A percentile compares a stretch with the other conserved stretches of the same genome.
Conservation (phyloP, 2,329 filamentous ascomycete species). For the Pezicula carpinea region DNA sequence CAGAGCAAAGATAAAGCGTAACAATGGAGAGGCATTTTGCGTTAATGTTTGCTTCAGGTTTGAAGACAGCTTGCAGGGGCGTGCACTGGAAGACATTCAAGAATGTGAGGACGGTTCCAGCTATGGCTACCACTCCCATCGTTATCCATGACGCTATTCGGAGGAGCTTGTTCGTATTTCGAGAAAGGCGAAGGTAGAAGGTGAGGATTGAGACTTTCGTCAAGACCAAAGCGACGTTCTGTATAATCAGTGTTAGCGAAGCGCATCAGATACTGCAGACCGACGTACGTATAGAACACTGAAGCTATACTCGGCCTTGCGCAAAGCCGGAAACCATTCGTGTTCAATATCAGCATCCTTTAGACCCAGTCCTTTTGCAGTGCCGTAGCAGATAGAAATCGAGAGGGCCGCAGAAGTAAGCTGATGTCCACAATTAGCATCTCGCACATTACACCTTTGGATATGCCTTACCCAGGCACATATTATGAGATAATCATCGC, state of each 20-base stretch:
- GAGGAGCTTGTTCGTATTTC: slow-evolving; percentile 70
- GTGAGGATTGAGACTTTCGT: slow-evolving; percentile 90
- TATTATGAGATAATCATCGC: slow-evolving; percentile 79
- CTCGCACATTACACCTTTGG: neutral
- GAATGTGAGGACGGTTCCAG: slow-evolving; percentile 74
- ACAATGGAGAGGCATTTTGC: slow-evolving; percentile 46
- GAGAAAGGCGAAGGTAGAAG: slow-evolving; percentile 82
- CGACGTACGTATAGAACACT: slow-evolving; percentile 55
- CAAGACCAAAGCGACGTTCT: slow-evolving; percentile 87
- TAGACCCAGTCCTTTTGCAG: slow-evolving; percentile 61
- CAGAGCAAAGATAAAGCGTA: slow-evolving; percentile 66
- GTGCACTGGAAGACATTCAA: slow-evolving; percentile 84
- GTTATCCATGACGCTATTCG: slow-evolving; percentile 78
- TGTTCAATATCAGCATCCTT: slow-evolving; percentile 56
- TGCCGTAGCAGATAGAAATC: slow-evolving; percentile 61
- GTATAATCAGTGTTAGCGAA: slow-evolving; percentile 9
- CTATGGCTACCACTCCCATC: slow-evolving; percentile 71
- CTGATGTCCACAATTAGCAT: slow-evolving; percentile 14
- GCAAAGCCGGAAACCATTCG: slow-evolving; percentile 46
- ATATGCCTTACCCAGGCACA: slow-evolving; percentile 61
- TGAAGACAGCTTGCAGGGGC: slow-evolving; percentile 69
- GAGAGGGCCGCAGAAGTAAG: slow-evolving; percentile 62
- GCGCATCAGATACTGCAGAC: neutral
- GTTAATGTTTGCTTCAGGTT: slow-evolving; percentile 23
- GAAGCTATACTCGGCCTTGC: slow-evolving; percentile 58